Conservation (phyloP, 2,329 filamentous ascomycete genomes). For the Alternaria infectoria region DNA sequence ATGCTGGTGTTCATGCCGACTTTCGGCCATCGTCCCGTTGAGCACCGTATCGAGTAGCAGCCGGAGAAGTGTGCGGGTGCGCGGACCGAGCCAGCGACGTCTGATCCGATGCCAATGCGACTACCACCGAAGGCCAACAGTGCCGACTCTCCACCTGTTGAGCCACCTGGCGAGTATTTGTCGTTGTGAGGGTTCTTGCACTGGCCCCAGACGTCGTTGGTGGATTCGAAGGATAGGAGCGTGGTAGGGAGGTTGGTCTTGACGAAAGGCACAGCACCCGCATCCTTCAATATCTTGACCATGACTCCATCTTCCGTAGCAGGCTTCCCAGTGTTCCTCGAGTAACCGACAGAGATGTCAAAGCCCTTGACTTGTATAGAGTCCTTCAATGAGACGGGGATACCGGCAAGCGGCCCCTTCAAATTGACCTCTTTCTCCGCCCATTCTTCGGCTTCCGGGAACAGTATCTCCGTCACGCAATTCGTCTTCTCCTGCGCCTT, state of each 20-base stretch:
- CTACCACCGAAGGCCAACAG: constrained; percentile 81
- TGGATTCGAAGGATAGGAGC: constrained; percentile 83
- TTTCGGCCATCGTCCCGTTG: constrained; percentile 89
- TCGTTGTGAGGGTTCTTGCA: constrained; percentile 81
- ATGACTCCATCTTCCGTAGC: constrained; percentile 71
- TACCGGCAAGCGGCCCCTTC: constrained; percentile 81
- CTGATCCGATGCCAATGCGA: constrained; percentile 86
- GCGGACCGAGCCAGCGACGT: constrained; percentile 88
- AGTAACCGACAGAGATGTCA: constrained; percentile 83
- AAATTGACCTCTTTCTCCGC: constrained; percentile 67
- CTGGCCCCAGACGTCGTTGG: constrained; percentile 80
- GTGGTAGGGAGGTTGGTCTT: constrained; percentile 93
- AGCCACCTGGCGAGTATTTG: constrained; percentile 87
- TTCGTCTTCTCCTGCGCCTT: constrained; percentile 87
- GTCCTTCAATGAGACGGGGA: constrained; percentile 84
- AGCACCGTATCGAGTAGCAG: constrained; percentile 85
- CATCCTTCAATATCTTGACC: constrained; percentile 80
- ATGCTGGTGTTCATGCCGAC: constrained; percentile 83
- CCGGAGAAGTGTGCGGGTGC: constrained; percentile 88
- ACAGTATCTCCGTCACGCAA: constrained; percentile 85
- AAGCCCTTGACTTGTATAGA: constrained; percentile 80
- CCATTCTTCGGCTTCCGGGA: constrained; percentile 80
- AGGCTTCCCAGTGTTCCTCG: constrained; percentile 72
- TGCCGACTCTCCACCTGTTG: constrained; percentile 83
- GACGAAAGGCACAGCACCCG: constrained; percentile 86